phyloP scores from a whole-genome alignment of 2,329 filamentous ascomycete genomes.

The Eurotiales sp. region DNA sequence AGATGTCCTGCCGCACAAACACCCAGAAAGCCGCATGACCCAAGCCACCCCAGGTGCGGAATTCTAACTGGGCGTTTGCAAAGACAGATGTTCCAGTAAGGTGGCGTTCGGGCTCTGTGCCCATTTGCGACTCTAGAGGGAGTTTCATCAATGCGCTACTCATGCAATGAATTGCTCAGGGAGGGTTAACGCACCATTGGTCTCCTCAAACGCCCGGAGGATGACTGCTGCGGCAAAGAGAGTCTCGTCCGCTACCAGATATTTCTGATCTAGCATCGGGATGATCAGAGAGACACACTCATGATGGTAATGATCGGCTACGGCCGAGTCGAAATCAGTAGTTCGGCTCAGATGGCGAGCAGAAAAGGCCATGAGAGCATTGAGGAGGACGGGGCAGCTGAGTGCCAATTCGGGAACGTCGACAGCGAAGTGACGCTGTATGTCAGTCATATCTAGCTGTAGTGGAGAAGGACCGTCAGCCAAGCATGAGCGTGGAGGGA shows the following conservation, averaged over 20 bases:
- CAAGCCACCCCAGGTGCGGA: constrained; percentile 15
- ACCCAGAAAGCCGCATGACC: constrained; percentile 26
- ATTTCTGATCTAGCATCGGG: constrained; percentile 36
- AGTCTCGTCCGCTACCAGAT: constrained; percentile 38
- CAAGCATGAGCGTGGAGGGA: neutral
- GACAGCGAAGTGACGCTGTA: constrained; percentile 24
- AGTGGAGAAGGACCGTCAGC: neutral
- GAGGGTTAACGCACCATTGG: constrained; percentile 28
- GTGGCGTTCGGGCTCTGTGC: constrained; percentile 7
- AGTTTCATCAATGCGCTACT: neutral
- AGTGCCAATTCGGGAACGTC: constrained; percentile 23
- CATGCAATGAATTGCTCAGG: neutral
- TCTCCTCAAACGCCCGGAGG: constrained; percentile 39
- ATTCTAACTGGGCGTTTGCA: constrained; percentile 26
- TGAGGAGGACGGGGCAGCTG: constrained; percentile 32
- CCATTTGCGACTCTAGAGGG: constrained; percentile 14
- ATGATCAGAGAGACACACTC: constrained; percentile 39
- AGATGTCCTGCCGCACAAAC: constrained; percentile 32
- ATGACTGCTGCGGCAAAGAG: constrained; percentile 41
- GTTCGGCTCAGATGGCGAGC: constrained; percentile 41
- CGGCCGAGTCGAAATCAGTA: constrained; percentile 36
- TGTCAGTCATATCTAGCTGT: constrained; percentile 26
- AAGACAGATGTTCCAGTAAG: constrained; percentile 5
- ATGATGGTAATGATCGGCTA: constrained; percentile 42
- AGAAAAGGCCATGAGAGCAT: constrained; percentile 41